Base-by-base conservation (phyloP, 352 stramenopile genomes). In the Thalassiosira mediterranea region DNA sequence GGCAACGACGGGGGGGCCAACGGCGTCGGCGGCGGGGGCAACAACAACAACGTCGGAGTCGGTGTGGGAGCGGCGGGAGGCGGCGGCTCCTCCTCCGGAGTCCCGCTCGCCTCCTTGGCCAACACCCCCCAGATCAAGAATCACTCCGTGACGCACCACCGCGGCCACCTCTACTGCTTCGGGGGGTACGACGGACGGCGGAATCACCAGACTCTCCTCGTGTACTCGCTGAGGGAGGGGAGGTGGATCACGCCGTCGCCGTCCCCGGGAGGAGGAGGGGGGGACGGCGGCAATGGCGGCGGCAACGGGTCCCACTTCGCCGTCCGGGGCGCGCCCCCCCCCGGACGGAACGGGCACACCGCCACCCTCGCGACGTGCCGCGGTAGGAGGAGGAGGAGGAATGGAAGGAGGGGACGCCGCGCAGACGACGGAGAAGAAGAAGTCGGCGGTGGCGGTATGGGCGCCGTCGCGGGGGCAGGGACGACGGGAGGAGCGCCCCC, bases 291-390 rank as follows among this genome's bases (percentile, higher is more conserved):
- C 4, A 57, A 29, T 59, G 34, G 40, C 10, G 53, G 48, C 58
- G 51, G 53, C 32, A 47, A 51, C n/a, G 34, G 44, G 38, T 57
- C 37, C 19, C 25, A 62, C 23, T 84, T 46, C 28, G 56, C 26
- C 46, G 59, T 67, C 11, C 51, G 53, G 17, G 80, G 78, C 3
- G 79, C 57, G 44, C 69, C 86, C 25, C 95, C 95, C 0, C 93
- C 94, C 0, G 95, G 95, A 0, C 89, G 96, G 56, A 98, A 98
- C 74, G 96, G 96, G 26, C 96, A 98, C 88, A 97, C 95, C 0
- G 95, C 96, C 2, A 98, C 96, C 26, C 86, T 98, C 2, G 95
- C 94, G 0, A 91, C 95, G 11, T 81, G 89, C 64, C 51, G 71
- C 28, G 28, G 52, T 8, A 8, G 37, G 8, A 15, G 8, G 37